Percentiles rank a stretch among this genome's conserved stretches.
Conservation (phyloP, 2,329 filamentous ascomycete species). For the Colletotrichum karsti region DNA sequence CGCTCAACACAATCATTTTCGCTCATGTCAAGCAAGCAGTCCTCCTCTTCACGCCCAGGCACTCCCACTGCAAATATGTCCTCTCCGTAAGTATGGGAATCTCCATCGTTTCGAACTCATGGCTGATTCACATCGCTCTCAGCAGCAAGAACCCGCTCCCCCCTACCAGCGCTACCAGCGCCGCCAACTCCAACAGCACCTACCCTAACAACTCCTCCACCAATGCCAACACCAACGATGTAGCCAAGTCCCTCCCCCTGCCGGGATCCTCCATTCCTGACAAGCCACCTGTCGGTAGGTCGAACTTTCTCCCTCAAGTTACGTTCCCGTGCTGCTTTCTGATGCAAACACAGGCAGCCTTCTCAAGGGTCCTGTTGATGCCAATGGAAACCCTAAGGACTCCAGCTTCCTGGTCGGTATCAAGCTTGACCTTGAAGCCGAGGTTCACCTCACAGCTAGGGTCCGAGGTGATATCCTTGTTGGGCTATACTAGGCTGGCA, state of each 20-base stretch:
- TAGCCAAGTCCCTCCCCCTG: conserved; percentile 48
- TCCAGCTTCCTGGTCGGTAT: conserved; percentile 68
- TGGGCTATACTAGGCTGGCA: conserved; percentile 56
- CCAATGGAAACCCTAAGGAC: conserved; percentile 64
- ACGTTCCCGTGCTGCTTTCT: too few species aligned
- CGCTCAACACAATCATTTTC: background rate
- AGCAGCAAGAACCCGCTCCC: conserved; percentile 46
- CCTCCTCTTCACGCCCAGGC: background rate
- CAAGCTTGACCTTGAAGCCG: conserved; percentile 70
- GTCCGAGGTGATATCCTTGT: conserved; percentile 69
- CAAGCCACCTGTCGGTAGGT: conserved; percentile 38
- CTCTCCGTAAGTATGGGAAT: conserved; percentile 39
- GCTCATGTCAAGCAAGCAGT: background rate
- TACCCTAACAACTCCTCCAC: conserved; percentile 12
- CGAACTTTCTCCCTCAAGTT: fast-evolving
- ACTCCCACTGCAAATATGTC: conserved; percentile 47
- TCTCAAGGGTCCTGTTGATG: conserved; percentile 65
- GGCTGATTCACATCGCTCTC: background rate
- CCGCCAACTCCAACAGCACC: conserved; percentile 21
- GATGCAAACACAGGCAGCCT: conserved; percentile 51
- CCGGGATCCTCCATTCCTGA: conserved; percentile 45
- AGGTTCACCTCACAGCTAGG: conserved; percentile 68
- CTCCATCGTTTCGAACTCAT: conserved; percentile 45
- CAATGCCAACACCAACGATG: conserved; percentile 24
- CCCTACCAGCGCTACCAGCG: conserved; percentile 34